Evolutionary conservation across 306 rosid genomes (phyloP).

Genomic region (Nissolia schottii): DNA sequence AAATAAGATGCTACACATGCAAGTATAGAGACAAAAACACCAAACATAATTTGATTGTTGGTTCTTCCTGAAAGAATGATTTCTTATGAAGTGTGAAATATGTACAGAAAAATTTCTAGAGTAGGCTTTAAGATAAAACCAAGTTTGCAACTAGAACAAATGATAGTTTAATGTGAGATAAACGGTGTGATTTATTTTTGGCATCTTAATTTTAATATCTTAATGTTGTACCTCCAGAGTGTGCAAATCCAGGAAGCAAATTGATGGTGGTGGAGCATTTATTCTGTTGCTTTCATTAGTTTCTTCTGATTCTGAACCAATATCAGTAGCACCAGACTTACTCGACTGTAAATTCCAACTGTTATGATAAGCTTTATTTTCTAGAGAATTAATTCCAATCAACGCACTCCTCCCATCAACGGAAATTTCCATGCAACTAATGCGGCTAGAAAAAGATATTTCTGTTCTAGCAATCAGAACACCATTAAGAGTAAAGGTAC

Average conservation of each 20-base stretch:
- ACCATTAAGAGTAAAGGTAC: constrained; percentile 84
- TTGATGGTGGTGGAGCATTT: constrained; percentile 66
- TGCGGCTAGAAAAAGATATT: constrained; percentile 49
- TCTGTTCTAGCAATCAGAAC: constrained; percentile 56
- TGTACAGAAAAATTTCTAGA: background rate
- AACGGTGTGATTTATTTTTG: constrained; percentile 9
- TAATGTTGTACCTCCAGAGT: constrained; percentile 65
- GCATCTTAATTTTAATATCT: background rate
- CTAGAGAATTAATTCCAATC: constrained; percentile 59
- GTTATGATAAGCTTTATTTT: constrained; percentile 25
- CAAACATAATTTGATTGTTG: background rate
- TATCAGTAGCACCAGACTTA: constrained; percentile 33
- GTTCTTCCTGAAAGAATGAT: background rate
- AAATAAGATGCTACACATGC: background rate
- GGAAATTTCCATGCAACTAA: constrained; percentile 91
- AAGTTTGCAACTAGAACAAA: background rate
- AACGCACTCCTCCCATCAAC: constrained; percentile 79
- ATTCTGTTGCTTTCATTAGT: constrained; percentile 43
- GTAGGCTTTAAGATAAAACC: background rate
- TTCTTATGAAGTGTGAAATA: background rate
- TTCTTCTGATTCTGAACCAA: constrained; percentile 38
- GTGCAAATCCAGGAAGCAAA: constrained; percentile 89
- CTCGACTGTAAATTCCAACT: constrained; percentile 49
- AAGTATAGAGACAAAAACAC: background rate
- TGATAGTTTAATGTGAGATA: background rate